phyloP scores from a whole-genome alignment of 2,329 filamentous ascomycete species.

The Diaporthe capsici region DNA sequence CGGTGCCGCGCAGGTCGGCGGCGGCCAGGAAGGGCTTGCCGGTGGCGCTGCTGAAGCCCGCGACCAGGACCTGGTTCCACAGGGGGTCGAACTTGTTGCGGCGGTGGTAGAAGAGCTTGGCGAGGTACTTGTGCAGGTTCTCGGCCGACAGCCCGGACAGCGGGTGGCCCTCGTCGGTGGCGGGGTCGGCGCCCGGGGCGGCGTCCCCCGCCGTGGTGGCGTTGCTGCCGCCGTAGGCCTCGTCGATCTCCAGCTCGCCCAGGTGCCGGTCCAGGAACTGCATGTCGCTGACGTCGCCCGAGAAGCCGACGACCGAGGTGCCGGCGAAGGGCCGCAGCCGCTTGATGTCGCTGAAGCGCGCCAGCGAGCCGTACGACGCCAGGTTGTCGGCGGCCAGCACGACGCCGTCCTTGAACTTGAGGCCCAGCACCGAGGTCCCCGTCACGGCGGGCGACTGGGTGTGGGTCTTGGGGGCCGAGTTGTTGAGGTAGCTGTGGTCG shows the following conservation, averaged over 20 bases:
- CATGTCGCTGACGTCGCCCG: constrained; percentile 98
- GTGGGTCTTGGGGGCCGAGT: constrained; percentile 80
- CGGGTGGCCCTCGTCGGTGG: constrained; percentile 76
- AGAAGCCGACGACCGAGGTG: constrained; percentile 89
- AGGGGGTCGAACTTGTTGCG: constrained; percentile 96
- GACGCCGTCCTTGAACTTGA: constrained; percentile 97
- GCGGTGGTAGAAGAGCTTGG: constrained; percentile 95
- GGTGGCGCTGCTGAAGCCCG: constrained; percentile 81
- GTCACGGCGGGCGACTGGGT: constrained; percentile 96
- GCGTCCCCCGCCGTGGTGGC: constrained; percentile 52
- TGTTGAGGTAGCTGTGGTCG: constrained; percentile 86
- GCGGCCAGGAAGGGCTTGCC: constrained; percentile 90
- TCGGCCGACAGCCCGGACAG: constrained; percentile 81
- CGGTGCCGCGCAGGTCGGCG: constrained; percentile 93
- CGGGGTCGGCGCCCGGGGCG: constrained; percentile 52
- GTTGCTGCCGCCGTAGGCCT: constrained; percentile 77
- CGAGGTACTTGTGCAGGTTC: constrained; percentile 96
- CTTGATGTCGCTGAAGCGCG: constrained; percentile 97
- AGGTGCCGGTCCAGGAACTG: constrained; percentile 97
- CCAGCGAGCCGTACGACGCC: constrained; percentile 96
- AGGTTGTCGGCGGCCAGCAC: constrained; percentile 98
- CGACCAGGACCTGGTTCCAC: constrained; percentile 96
- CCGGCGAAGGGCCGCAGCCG: constrained; percentile 91
- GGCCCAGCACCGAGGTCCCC: constrained; percentile 92
- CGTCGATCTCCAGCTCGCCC: constrained; percentile 86